Conservation (phyloP, 2,329 filamentous ascomycete genomes). For the Colletotrichum sp. region DNA sequence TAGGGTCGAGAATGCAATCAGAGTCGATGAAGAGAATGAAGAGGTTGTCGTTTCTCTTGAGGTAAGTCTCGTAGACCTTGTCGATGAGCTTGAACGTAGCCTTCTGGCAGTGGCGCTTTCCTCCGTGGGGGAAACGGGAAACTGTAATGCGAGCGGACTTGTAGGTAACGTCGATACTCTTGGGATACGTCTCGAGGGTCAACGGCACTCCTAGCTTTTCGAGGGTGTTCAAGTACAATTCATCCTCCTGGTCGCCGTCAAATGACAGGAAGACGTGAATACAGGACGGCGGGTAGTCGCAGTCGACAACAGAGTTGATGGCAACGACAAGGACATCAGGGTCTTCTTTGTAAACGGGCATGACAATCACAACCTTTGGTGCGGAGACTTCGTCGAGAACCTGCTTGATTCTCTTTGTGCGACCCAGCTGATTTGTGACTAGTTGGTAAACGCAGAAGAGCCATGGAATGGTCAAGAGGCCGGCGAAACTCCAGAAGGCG, state of each 20-base stretch:
- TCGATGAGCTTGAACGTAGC: slow-evolving; percentile 92
- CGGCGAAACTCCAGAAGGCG: slow-evolving; percentile 91
- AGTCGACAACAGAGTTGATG: slow-evolving; percentile 89
- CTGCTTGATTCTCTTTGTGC: slow-evolving; percentile 81
- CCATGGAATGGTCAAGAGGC: slow-evolving; percentile 87
- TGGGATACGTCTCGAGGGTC: slow-evolving; percentile 78
- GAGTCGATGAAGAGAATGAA: slow-evolving; percentile 98
- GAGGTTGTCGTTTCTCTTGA: slow-evolving; percentile 86
- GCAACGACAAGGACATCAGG: slow-evolving; percentile 84
- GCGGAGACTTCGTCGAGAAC: slow-evolving; percentile 84
- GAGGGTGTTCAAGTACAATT: slow-evolving; percentile 86
- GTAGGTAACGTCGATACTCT: slow-evolving; percentile 90
- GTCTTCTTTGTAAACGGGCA: slow-evolving; percentile 96
- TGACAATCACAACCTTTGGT: slow-evolving; percentile 93
- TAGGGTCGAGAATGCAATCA: slow-evolving; percentile 89
- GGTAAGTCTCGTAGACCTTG: slow-evolving; percentile 86
- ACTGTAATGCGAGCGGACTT: slow-evolving; percentile 84
- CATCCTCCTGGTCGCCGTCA: slow-evolving; percentile 87
- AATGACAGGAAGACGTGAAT: slow-evolving; percentile 96
- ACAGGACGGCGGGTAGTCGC: slow-evolving; percentile 90
- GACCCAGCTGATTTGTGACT: slow-evolving; percentile 84
- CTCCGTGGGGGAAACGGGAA: slow-evolving; percentile 90
- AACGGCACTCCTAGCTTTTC: slow-evolving; percentile 83
- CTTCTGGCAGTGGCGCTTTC: slow-evolving; percentile 94
- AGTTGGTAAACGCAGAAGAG: slow-evolving; percentile 92